Base-by-base conservation (phyloP, 2,329 filamentous ascomycete genomes). In the Pseudomassariella vexata region DNA sequence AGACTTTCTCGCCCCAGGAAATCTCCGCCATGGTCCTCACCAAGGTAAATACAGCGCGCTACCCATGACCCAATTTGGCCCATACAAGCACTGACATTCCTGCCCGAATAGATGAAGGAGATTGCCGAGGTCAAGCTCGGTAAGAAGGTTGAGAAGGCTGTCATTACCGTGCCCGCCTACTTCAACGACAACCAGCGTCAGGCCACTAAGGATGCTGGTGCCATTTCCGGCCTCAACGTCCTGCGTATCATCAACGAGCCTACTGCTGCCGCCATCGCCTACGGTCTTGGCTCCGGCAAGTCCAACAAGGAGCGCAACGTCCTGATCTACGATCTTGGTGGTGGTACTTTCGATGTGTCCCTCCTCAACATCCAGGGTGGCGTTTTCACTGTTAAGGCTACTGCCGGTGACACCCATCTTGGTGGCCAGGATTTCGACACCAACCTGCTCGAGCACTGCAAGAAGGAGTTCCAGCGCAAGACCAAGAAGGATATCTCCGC, bases 151-250 rank as follows among this genome's bases (percentile, higher is more conserved):
- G 82, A 92, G 71, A 96, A 96, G 81, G 92, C 92, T 46, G 92
- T 98, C 63, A 89, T 98, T 66, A 98, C 92, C 42, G 92, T 96
- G 38, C 92, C 92, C 37, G 92, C 92, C 61, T 98, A 98, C 79
- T 98, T 98, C 86, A 96, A 96, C 78, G 92, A 98, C 81, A 95
- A 94, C 77, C 92, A 98, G 76, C 85, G 92, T 71, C 92, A 96
- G 72, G 86, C 92, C 48, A 98, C 92, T 71, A 96, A 96, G 82
- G 92, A 96, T 60, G 92, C 92, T 48, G 92, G 92, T 82, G 85
- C 90, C 63, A 98, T 98, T 59, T 73, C 90, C 56, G 92, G 90
- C 53, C 82, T 98, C 44, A 95, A 96, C 70, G 88, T 98, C 51
- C 89, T 98, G 66, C 89, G 92, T 78, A 96, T 98, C 73, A 96